Percentiles rank a stretch among this genome's conserved stretches.
Conservation (phyloP, 306 rosid species). For the Sicyos edulis region DNA sequence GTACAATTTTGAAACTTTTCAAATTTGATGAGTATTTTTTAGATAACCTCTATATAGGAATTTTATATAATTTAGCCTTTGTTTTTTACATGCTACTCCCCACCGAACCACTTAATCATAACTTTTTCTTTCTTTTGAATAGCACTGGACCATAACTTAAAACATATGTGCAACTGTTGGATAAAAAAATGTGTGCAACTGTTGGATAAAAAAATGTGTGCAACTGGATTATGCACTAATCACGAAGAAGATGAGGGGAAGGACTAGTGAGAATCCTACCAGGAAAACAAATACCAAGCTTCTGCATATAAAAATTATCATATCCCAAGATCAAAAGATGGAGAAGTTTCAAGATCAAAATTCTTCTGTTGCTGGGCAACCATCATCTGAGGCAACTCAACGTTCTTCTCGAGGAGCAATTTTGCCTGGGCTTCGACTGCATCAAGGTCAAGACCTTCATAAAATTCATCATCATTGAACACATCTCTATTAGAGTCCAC, state of each 20-base stretch:
- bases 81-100: neutral
- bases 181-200: no score
- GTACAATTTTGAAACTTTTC: no score
- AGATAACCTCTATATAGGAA: no score
- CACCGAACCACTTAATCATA: neutral
- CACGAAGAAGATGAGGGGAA: neutral
- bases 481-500: constrained; percentile 27
- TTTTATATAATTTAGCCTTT: no score
- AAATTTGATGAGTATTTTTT: no score
- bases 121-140: no score
- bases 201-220: no score
- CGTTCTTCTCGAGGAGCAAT: constrained; percentile 53
- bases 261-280: neutral
- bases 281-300: constrained; percentile 8
- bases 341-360: constrained; percentile 33
- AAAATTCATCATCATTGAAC: constrained; percentile 46
- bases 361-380: constrained; percentile 26
- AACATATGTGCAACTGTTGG: no score
- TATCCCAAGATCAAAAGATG: constrained; percentile 88
- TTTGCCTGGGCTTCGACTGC: constrained; percentile 79
- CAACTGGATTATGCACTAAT: neutral
- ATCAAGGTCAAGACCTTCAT: constrained; percentile 61
- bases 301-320: constrained; percentile 21
- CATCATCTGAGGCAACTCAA: constrained; percentile 26
- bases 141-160: neutral